Base-by-base conservation (phyloP, 2,329 filamentous ascomycete genomes). In the Xylariaceae sp. region DNA sequence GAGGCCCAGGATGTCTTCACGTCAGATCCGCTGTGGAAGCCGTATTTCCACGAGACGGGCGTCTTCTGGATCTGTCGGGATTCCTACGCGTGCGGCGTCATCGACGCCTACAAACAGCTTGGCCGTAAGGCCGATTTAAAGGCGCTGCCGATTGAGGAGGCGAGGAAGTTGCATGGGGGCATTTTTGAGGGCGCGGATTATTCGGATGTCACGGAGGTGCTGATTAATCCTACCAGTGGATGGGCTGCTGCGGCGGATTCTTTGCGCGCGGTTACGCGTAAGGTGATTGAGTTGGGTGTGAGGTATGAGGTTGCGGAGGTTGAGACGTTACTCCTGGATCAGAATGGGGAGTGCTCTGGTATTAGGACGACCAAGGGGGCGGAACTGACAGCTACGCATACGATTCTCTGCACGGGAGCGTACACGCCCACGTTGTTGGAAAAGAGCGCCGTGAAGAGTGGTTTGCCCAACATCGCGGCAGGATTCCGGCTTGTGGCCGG, bases 1-100 rank as follows among this genome's bases (percentile, higher is more conserved):
- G 86, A 89, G 72, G 83, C 88, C 0, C 84, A 86, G 66, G 81
- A 85, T 56, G 73, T 83, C 1, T 90, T 68, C 64, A 66, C 60
- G 53, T 56, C 58, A 9, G 76, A 80, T 54, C 77, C 80, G 2
- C 71, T 82, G 3, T 80, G 79, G 71, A 17, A 64, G 50, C 63
- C 63, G 13, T 63, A 35, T 9, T 64, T 61, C 48, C 63, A 64
- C 11, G 52, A 64, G 53, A 63, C 58, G 1, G 63, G 63, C n/a
- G 56, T 64, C 13, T 60, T 64, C 44, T 78, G 73, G 68, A 72
- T 70, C 18, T 71, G 68, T 54, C 64, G 64, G 44, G 62, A 63
- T 47, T 61, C 64, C 44, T 67, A 71, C 3, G 68, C 69, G 5
- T 67, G 72, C n/a, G 60, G 78, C 2, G 61, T 80, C 2, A 57